phyloP scores from a whole-genome alignment of 2,329 filamentous ascomycete genomes.

The Xylaria sp. region DNA sequence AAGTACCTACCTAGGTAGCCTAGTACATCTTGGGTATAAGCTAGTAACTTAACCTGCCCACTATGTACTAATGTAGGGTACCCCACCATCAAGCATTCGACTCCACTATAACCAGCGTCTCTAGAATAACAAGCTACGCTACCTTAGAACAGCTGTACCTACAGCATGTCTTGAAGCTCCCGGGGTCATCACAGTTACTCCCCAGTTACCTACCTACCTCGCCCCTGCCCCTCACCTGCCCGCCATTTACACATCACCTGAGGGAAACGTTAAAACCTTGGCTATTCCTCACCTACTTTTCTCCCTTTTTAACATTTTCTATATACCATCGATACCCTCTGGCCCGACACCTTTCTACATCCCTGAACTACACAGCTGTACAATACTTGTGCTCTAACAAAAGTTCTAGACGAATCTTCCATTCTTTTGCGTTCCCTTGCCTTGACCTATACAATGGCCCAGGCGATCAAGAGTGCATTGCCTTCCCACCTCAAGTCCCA shows the following conservation, averaged over 20 bases:
- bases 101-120: constrained; percentile 21
- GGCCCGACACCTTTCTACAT: constrained; percentile 8
- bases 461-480: constrained; percentile 77
- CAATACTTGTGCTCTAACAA: constrained; percentile 20
- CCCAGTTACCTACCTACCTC: neutral
- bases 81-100: constrained; percentile 26
- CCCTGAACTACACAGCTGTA: neutral
- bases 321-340: constrained; percentile 12
- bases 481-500: constrained; percentile 84
- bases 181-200: constrained; percentile 9
- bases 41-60: constrained; percentile 23
- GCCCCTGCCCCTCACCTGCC: constrained; percentile 32
- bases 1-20: too few relatives aligned
- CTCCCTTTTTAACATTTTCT: constrained; percentile 19
- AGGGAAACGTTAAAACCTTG: constrained; percentile 38
- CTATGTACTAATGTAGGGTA: constrained; percentile 19
- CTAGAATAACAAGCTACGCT: constrained; percentile 8
- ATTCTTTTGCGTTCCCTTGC: constrained; percentile 12
- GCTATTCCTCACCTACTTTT: constrained; percentile 39
- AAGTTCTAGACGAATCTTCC: constrained; percentile 13
- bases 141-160: neutral
- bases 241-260: constrained; percentile 38
- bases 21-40: constrained; percentile 26
- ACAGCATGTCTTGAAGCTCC: neutral
- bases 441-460: constrained; percentile 66